These are phyloP conservation scores for Fusarium phyllophilum DNA, from an alignment of 2,329 filamentous ascomycete genomes.

Conservation along the genomic window DNA sequence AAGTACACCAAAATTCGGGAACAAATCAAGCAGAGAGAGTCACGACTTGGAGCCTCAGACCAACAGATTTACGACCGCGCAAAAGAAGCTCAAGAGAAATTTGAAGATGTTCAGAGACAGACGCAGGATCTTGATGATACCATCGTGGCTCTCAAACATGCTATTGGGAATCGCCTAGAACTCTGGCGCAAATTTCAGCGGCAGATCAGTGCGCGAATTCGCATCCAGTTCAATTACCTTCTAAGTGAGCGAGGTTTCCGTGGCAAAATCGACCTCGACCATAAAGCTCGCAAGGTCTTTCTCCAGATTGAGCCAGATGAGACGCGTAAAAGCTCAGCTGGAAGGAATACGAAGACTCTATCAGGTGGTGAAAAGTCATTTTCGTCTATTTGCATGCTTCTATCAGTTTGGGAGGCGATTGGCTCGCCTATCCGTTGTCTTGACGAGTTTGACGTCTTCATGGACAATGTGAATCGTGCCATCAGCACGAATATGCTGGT, in stretches of 20 bases:
- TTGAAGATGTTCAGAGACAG: constrained; percentile 55
- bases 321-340: constrained; percentile 74
- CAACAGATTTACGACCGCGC: constrained; percentile 69
- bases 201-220: constrained; percentile 85
- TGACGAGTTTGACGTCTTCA: constrained; percentile 99
- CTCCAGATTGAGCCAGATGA: constrained; percentile 79
- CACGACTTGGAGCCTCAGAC: constrained; percentile 70
- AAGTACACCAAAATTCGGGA: constrained; percentile 65
- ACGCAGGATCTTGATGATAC: constrained; percentile 55
- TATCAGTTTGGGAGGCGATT: constrained; percentile 98
- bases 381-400: constrained; percentile 91
- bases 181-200: constrained; percentile 86
- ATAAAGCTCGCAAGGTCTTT: constrained; percentile 77
- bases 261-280: constrained; percentile 82
- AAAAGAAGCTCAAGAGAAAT: constrained; percentile 53
- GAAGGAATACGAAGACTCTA: constrained; percentile 88
- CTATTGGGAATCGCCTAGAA: constrained; percentile 74
- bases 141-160: constrained; percentile 60
- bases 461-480: constrained; percentile 96
- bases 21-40: constrained; percentile 68
- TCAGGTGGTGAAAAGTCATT: constrained; percentile 98
- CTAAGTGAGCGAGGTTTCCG: constrained; percentile 90
- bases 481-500: constrained; percentile 95
- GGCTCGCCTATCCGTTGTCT: constrained; percentile 93
- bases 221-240: constrained; percentile 87